These are phyloP conservation scores for Phyllachora maydis DNA, from an alignment of 2,329 filamentous ascomycete species.

Conservation along the genomic window DNA sequence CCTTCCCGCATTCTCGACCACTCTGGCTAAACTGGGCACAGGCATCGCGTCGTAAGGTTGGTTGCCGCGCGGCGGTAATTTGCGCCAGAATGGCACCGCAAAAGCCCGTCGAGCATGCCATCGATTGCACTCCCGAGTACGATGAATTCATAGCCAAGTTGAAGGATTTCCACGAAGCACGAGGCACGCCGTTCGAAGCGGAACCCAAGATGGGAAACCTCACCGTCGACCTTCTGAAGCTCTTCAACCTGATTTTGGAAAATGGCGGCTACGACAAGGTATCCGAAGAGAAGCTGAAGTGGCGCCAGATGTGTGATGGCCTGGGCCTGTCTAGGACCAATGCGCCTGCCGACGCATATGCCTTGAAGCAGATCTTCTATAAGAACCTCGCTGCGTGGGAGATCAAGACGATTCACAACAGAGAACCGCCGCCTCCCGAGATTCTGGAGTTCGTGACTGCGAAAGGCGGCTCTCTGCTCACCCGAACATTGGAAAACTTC, in stretches of 20 bases:
- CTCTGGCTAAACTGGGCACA: too few species aligned
- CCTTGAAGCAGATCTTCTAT: conserved; percentile 75
- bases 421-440: conserved; percentile 70
- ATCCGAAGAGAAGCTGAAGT: conserved; percentile 66
- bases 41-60: too few species aligned
- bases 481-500: conserved; percentile 61
- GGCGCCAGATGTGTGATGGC: conserved; percentile 60
- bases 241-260: conserved; percentile 58
- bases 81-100: conserved; percentile 14
- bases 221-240: conserved; percentile 55
- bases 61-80: too few species aligned
- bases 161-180: conserved; percentile 52
- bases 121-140: conserved; percentile 49
- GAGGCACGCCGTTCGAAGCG: conserved; percentile 59
- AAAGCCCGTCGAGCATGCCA: conserved; percentile 14
- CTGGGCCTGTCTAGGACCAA: conserved; percentile 58
- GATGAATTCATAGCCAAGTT: conserved; percentile 59
- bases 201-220: conserved; percentile 65
- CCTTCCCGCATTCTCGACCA: too few species aligned
- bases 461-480: conserved; percentile 63
- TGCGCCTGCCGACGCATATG: conserved; percentile 65
- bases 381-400: conserved; percentile 78
- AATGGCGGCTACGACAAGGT: conserved; percentile 76
- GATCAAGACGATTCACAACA: conserved; percentile 55
- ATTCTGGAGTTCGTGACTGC: conserved; percentile 77